Base-by-base conservation (phyloP, 495 filamentous ascomycete genomes). In the Neurospora terricola region DNA sequence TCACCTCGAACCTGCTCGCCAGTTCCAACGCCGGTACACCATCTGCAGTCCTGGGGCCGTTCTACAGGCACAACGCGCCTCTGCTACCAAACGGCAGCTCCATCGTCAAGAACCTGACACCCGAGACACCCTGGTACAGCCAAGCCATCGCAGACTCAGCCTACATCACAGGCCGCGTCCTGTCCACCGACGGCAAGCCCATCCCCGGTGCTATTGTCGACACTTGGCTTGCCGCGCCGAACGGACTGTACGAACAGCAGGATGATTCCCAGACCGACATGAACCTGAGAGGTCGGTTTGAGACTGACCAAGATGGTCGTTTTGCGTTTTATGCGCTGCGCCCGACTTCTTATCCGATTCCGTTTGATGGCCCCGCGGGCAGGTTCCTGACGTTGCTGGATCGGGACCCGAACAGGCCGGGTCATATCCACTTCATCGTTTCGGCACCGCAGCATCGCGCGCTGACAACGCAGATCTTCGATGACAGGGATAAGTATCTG, bases 211-310 rank as follows among this genome's bases (percentile, higher is more conserved):
- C 91, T 1, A 80, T 86, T 68, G 82, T 94, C n/a, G 92, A 94
- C 77, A 85, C 93, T 37, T 94, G 92, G 92, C 89, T 93, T 74
- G 87, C 90, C 10, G 90, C 88, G 6, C 91, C 91, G 18, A 93
- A 94, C 75, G 92, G 92, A 2, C 79, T 93, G 72, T 94, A 94
- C 77, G 91, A 94, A 83, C 91, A 93, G 83, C 91, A 93, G 82
- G 92, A 94, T 73, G 80, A 88, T 30, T 69, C 69, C n/a, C 90
- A 93, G 84, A 85, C 87, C 7, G 91, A 94, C 73, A 90, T 89
- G 81, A 94, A 94, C 76, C 84, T 94, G 39, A 86, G 92, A 4
- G 92, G 92, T 7, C 88, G 90, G 34, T 93, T 94, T 79, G 84
- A 78, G 70, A 93, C 91, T 1, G 89, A 91, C 74, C 80, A 81